phyloP scores from a whole-genome alignment of 345 rosid genomes.

The Bruguiera sexangula region DNA sequence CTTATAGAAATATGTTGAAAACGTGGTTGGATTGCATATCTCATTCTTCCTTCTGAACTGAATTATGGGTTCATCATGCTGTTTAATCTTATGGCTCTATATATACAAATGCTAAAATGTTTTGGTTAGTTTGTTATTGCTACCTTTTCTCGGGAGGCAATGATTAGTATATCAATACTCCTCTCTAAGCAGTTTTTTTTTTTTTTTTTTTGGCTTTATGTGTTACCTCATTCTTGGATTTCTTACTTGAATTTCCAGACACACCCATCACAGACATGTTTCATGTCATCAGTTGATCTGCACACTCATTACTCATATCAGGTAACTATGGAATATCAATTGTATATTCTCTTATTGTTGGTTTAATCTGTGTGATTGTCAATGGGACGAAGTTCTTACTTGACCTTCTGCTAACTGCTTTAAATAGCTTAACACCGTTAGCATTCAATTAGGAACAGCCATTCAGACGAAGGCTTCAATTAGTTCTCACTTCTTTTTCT shows the following conservation, averaged over 20 bases:
- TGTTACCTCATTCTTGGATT: constrained; percentile 7
- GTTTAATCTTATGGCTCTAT: too few species aligned
- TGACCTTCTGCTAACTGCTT: not conserved
- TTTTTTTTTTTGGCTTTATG: not conserved
- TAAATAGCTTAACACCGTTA: too few species aligned
- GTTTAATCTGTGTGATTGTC: not conserved
- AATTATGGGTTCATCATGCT: not conserved
- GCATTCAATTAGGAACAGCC: not conserved
- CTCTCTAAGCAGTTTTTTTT: too few species aligned
- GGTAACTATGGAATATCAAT: constrained; percentile 36
- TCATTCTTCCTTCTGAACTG: not conserved
- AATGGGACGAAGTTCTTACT: not conserved
- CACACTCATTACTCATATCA: constrained; percentile 98
- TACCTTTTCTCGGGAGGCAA: not conserved
- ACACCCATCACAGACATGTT: constrained; percentile 95
- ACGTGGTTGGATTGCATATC: not conserved
- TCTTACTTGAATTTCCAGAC: constrained; percentile 58
- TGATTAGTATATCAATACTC: not conserved
- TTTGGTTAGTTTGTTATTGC: too few species aligned
- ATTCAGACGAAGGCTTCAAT: not conserved
- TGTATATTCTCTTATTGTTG: constrained; percentile 2
- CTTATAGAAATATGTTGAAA: too few species aligned
- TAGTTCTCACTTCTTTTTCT: not conserved
- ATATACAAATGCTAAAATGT: too few species aligned
- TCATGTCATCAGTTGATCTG: constrained; percentile 98